Percentiles rank a stretch among this genome's conserved stretches.
Conservation (phyloP, 1,139 yeast genomes). For the Taiozyma onychis region DNA sequence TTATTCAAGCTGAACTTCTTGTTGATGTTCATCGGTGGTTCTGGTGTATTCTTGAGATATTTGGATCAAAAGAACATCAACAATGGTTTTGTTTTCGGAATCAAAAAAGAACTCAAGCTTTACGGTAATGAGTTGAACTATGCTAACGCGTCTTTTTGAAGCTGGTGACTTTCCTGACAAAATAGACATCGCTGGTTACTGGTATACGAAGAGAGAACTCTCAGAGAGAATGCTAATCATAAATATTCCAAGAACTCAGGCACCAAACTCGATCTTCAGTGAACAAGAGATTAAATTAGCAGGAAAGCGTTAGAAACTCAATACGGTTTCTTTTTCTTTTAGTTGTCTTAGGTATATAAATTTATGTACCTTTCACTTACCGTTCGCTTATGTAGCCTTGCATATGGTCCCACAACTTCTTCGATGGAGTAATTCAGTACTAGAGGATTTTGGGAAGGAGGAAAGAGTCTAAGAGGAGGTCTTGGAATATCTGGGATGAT, state of each 20-base stretch:
- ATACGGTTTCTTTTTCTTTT: too few relatives aligned
- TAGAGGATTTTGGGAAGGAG: too few relatives aligned
- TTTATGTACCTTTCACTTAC: too few relatives aligned
- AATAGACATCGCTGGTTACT: constrained; percentile 26
- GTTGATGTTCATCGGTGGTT: constrained; percentile 26
- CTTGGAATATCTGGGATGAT: too few relatives aligned
- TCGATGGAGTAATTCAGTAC: too few relatives aligned
- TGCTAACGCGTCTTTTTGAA: constrained; percentile 28
- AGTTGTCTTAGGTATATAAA: too few relatives aligned
- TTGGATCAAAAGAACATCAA: constrained; percentile 30
- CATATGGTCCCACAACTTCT: too few relatives aligned
- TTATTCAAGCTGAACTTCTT: constrained; percentile 28
- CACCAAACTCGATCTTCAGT: constrained; percentile 27
- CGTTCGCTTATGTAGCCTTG: too few relatives aligned
- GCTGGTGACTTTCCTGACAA: constrained; percentile 25
- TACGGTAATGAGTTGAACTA: constrained; percentile 32
- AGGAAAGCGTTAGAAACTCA: constrained; percentile 25
- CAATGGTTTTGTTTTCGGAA: constrained; percentile 42
- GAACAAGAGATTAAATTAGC: constrained; percentile 45
- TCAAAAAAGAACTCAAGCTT: constrained; percentile 38
- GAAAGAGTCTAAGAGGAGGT: too few relatives aligned
- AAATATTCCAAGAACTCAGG: constrained; percentile 31
- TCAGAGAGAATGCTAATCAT: constrained; percentile 24
- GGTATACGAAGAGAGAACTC: constrained; percentile 25
- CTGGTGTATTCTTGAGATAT: constrained; percentile 28